phyloP scores from a whole-genome alignment of 441 rosid genomes.

The Metrosideros polymorpha region DNA sequence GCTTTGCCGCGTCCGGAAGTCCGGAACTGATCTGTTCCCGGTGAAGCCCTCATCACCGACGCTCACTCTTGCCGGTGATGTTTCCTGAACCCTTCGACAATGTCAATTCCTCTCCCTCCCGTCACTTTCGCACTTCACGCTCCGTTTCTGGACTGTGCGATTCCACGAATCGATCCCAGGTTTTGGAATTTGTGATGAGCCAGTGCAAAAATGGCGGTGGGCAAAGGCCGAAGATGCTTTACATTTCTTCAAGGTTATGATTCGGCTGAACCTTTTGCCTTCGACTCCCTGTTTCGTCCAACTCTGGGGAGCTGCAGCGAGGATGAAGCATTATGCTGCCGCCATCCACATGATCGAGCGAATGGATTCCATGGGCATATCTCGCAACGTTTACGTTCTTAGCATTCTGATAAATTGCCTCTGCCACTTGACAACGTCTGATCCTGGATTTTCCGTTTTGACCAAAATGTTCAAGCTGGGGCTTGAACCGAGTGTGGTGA shows the following conservation, averaged over 20 bases:
- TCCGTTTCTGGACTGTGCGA: accelerated
- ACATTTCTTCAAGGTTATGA: not conserved
- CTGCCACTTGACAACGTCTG: constrained; percentile 1
- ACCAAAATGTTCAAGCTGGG: constrained; percentile 22
- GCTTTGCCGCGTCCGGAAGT: too few species aligned
- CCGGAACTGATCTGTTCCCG: too few species aligned
- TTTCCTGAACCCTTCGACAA: too few species aligned
- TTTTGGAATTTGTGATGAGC: not conserved
- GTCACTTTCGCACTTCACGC: not conserved
- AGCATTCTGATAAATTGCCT: constrained; percentile 14
- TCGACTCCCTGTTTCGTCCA: not conserved
- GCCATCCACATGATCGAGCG: not conserved
- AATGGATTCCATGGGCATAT: not conserved
- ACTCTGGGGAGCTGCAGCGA: not conserved
- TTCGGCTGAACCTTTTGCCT: not conserved
- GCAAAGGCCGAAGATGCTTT: not conserved
- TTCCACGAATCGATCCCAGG: not conserved
- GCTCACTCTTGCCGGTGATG: too few species aligned
- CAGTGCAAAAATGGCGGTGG: not conserved
- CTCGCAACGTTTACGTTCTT: not conserved
- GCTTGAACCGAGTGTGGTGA: constrained; percentile 5
- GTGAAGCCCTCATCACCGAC: too few species aligned
- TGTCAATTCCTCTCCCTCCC: too few species aligned
- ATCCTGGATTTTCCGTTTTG: constrained; percentile 3
- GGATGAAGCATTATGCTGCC: not conserved